phyloP scores from a whole-genome alignment of 257 asterid genomes.

The Capsicum pubescens region DNA sequence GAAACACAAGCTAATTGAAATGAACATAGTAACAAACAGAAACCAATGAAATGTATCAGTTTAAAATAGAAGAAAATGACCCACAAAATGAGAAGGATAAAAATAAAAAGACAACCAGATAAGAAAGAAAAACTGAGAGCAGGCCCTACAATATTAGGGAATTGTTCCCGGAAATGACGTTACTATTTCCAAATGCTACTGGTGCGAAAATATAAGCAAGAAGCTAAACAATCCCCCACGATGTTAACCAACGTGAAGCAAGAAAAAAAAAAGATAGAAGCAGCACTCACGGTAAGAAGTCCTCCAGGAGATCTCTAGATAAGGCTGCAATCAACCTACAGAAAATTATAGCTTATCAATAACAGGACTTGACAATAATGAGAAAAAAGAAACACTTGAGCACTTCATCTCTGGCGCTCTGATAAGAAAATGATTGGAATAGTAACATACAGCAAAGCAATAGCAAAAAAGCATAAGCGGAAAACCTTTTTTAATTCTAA shows the following conservation, averaged over 20 bases:
- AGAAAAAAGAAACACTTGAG: neutral
- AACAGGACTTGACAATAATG: constrained; percentile 22
- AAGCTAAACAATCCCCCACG: neutral
- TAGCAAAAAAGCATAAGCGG: neutral
- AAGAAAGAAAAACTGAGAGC: constrained; percentile 19
- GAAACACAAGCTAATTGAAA: neutral
- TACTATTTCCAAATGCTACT: neutral
- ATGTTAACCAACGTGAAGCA: neutral
- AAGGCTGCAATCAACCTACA: constrained; percentile 86
- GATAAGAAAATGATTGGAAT: neutral
- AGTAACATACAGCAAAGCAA: constrained; percentile 1
- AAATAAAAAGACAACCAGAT: constrained; percentile 25
- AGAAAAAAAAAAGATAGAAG: constrained; percentile 23
- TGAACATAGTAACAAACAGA: neutral
- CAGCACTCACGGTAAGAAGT: constrained; percentile 79
- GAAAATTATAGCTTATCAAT: constrained; percentile 30
- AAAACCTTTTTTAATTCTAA: neutral
- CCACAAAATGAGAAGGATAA: constrained; percentile 16
- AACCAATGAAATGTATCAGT: constrained; percentile 8
- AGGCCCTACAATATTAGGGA: neutral
- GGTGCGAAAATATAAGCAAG: neutral
- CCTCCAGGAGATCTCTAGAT: constrained; percentile 84
- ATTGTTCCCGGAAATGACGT: constrained; percentile 15
- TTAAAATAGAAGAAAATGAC: constrained; percentile 1
- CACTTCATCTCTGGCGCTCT: neutral